Base-by-base conservation (phyloP, 306 rosid species). In the Glycyrrhiza uralensis region DNA sequence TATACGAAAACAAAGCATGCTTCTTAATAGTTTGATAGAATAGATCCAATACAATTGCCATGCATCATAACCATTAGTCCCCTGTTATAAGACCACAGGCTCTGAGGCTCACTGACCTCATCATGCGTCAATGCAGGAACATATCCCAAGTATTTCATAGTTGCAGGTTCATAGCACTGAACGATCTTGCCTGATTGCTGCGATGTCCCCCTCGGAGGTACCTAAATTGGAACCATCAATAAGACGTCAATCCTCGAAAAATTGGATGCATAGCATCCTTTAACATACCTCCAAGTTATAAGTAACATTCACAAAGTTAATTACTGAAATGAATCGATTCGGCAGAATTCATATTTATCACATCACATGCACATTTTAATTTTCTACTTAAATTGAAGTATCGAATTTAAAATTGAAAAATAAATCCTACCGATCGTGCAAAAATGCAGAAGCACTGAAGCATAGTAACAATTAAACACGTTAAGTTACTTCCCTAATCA, bases 151-250 rank as follows among this genome's bases (percentile, higher is more conserved):
- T 92, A 92, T 71, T 92, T 90, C 98, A 88, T 92, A 5, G 95
- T 92, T 24, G 96, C 96, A 38, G 98, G 98, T 66, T 92, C 98
- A 33, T 92, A 92, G 80, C 98, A 92, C 71, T 81, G 90, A 60
- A 92, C 91, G 81, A 77, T 90, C 52, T 56, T 83, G 41, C 90
- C 91, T 0, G 87, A 85, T 59, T 89, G 95, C 72, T 83, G 91
- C 4, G 89, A 72, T 65, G 86, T 74, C 64, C 90, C 96, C 75
- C 92, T 85, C 7, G 96, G 95, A 63, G 98, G 98, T 63, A 94
- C 84, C 99, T 91, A 83, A 81, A 81, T 28, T 28, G 6, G 23
- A 80, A 3, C 23, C 57, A 82, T 49, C 59, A 47, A 74, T 19
- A 19, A 61, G 38, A 75, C 10, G 69, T 30, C 19, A 62, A 39